phyloP scores from a whole-genome alignment of 495 filamentous ascomycete species.

The Podospora fimiseda region DNA sequence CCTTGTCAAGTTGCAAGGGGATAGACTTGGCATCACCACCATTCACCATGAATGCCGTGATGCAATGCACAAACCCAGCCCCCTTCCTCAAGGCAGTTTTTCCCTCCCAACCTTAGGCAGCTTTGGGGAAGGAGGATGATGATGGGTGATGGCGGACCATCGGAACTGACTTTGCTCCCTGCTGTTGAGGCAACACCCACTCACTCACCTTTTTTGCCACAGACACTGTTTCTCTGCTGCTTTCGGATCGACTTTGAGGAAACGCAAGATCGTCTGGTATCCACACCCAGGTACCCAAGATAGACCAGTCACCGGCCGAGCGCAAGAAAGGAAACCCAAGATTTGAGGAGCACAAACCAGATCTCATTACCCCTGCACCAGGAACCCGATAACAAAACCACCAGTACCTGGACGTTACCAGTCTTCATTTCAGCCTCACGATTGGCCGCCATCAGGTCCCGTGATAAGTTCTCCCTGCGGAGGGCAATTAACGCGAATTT shows the following conservation, averaged over 20 bases:
- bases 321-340: slow-evolving; percentile 21
- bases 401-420: slow-evolving; percentile 28
- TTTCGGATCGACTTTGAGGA: neutral
- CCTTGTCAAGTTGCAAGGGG: neutral
- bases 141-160: slow-evolving; percentile 5
- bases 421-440: slow-evolving; percentile 26
- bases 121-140: slow-evolving; percentile 1
- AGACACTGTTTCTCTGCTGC: slow-evolving; percentile 10
- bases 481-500: slow-evolving; percentile 34
- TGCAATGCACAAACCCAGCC: slow-evolving; percentile 13
- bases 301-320: slow-evolving; percentile 30
- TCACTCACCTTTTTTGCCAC: slow-evolving; percentile 24
- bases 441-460: slow-evolving; percentile 44
- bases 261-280: slow-evolving; percentile 13
- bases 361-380: slow-evolving; percentile 28
- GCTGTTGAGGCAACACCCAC: slow-evolving; percentile 5
- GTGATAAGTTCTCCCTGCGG: slow-evolving; percentile 46
- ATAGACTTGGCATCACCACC: neutral
- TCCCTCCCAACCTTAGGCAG: slow-evolving; percentile 6
- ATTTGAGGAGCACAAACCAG: slow-evolving; percentile 40
- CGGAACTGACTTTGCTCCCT: neutral
- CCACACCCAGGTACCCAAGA: slow-evolving; percentile 12
- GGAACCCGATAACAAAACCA: slow-evolving; percentile 30
- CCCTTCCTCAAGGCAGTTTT: slow-evolving; percentile 1
- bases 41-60: neutral